Conservation (phyloP, 805 yeast species). For the Danielia oregonensis region DNA sequence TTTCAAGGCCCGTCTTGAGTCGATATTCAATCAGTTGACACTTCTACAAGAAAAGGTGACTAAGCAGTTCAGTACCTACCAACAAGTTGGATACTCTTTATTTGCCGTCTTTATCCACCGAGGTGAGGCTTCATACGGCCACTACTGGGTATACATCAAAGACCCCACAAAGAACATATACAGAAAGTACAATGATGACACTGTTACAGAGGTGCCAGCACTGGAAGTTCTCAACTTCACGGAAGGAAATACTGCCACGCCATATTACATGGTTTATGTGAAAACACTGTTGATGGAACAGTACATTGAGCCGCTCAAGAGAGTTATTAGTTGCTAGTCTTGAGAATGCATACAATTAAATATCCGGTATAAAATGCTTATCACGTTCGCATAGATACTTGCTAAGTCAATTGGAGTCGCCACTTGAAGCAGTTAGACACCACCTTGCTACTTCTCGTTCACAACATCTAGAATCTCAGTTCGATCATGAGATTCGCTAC, state of each 20-base stretch:
- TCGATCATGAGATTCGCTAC: not conserved
- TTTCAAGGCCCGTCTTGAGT: slow-evolving; percentile 44
- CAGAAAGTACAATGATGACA: slow-evolving; percentile 92
- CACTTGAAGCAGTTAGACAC: too few relatives aligned
- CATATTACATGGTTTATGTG: slow-evolving; percentile 85
- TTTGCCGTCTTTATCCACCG: slow-evolving; percentile 93
- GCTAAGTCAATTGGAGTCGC: too few relatives aligned
- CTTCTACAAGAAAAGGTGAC: slow-evolving; percentile 48
- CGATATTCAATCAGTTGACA: slow-evolving; percentile 39
- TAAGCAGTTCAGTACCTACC: slow-evolving; percentile 59
- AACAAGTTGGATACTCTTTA: slow-evolving; percentile 67
- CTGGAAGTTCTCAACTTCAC: slow-evolving; percentile 64
- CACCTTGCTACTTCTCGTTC: too few relatives aligned
- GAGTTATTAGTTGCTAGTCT: too few relatives aligned
- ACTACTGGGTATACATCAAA: slow-evolving; percentile 91
- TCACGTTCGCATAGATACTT: too few relatives aligned
- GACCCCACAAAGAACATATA: slow-evolving; percentile 66
- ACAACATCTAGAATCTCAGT: too few relatives aligned
- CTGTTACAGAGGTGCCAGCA: slow-evolving; percentile 74
- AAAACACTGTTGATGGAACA: slow-evolving; percentile 53
- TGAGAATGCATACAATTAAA: too few relatives aligned
- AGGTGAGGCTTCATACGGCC: slow-evolving; percentile 95
- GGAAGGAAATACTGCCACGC: slow-evolving; percentile 82
- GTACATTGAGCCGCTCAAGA: slow-evolving; percentile 62
- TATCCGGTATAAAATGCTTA: too few relatives aligned